phyloP scores from a whole-genome alignment of 306 rosid species.

The Sindora glabra region DNA sequence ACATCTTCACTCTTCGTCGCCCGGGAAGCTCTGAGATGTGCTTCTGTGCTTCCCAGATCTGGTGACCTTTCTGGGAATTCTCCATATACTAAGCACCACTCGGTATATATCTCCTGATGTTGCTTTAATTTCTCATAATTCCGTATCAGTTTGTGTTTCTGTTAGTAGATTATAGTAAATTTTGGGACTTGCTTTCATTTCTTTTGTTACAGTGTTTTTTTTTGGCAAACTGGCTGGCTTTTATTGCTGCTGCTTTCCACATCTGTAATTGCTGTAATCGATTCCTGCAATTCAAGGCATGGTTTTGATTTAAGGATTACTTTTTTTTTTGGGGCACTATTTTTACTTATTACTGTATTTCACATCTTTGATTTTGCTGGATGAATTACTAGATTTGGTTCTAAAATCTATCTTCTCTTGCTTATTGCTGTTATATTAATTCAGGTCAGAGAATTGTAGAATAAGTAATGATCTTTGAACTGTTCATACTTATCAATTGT shows the following conservation, averaged over 20 bases:
- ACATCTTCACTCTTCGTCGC: too few species aligned
- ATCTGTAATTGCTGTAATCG: neutral
- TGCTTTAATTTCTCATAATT: neutral
- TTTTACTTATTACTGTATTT: neutral
- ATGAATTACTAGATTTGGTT: neutral
- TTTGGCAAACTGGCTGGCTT: neutral
- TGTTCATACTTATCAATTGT: neutral
- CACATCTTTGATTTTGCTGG: neutral
- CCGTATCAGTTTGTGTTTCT: neutral
- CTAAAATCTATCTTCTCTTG: neutral
- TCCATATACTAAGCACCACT: neutral
- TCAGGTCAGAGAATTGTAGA: neutral
- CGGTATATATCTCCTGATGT: neutral
- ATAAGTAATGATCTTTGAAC: neutral
- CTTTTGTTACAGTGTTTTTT: neutral
- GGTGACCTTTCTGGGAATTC: neutral
- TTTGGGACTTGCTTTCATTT: neutral
- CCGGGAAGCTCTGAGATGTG: neutral
- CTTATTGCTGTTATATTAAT: neutral
- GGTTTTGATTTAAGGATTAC: neutral
- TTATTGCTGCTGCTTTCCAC: neutral
- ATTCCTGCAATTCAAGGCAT: neutral
- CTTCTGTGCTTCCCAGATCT: conserved; percentile 17
- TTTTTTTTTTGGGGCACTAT: neutral
- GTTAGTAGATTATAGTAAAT: neutral